Evolutionary conservation across 2,329 filamentous ascomycete genomes (phyloP), one percentile per base, ranked within the genome.

Genomic region (Elsinoe batatas): DNA sequence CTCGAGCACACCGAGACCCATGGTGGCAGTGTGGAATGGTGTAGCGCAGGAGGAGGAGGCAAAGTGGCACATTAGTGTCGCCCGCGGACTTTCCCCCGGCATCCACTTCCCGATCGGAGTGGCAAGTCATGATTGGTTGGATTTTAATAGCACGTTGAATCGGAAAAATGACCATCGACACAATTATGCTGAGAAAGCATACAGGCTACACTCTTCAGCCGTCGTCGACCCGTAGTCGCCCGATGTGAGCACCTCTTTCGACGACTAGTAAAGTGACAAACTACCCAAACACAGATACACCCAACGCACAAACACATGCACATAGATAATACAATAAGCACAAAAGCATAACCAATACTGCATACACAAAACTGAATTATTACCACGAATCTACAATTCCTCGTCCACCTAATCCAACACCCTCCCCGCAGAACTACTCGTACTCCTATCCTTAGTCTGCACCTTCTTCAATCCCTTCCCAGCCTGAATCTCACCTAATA

Each of bases 401-500:
- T 30, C 26, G 7, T 30, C 13, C 38, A 3, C n/a, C 18, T 37
- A 51, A 38, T 51, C 47, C 60, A 71, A 60, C 30, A 96, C 91
- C 58, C 83, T 81, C n/a, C 91, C 91, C 18, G 88, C 87, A 57
- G 84, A 76, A 53, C 83, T 70, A 53, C 88, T 79, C 47, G 64
- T 71, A 70, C 91, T 96, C 69, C 84, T 84, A 70, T 98, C 93
- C 70, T 88, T 91, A 1, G 93, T 97, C 68, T 85, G 76, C 20
- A 90, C 89, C 78, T 97, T 97, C 76, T 79, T 90, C 67, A 98
- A 74, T 2, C 82, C 71, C 70, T 71, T 90, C 42, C 93, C 91
- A 59, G 82, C 73, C 67, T 91, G 84, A 59, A 98, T 97, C 68
- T 95, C 82, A 58, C 83, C 84, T 60, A 98, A 71, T 65, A 98